These are phyloP conservation scores for Elsinoe fawcettii DNA, from an alignment of 2,329 filamentous ascomycete genomes.

Conservation along the genomic window DNA sequence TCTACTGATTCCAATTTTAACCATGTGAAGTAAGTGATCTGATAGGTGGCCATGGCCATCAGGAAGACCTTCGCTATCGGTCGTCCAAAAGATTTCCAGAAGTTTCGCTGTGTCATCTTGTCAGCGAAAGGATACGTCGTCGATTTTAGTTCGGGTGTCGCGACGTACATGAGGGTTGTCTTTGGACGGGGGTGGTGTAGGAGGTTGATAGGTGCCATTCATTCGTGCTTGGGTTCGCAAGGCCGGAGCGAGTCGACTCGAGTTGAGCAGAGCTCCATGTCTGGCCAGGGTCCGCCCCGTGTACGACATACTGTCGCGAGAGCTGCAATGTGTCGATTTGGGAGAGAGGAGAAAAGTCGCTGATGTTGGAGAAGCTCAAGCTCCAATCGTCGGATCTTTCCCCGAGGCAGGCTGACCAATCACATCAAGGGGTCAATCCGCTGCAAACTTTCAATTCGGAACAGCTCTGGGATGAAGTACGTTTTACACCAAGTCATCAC, in stretches of 20 bases:
- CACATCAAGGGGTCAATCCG: too few relatives aligned
- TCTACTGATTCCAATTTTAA: slow-evolving; percentile 66
- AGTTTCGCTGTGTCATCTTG: slow-evolving; percentile 46
- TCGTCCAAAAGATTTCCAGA: slow-evolving; percentile 67
- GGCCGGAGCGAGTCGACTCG: neutral
- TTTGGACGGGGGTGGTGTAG: slow-evolving; percentile 10
- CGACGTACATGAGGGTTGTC: slow-evolving; percentile 10
- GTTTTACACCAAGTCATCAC: too few relatives aligned
- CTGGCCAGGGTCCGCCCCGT: neutral
- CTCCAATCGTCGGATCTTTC: neutral
- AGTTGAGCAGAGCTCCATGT: neutral
- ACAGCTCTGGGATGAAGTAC: too few relatives aligned
- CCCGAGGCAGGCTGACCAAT: neutral
- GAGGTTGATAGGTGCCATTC: slow-evolving; percentile 14
- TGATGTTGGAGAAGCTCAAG: slow-evolving; percentile 2
- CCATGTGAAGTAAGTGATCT: slow-evolving; percentile 69
- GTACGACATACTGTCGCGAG: neutral
- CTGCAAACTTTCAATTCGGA: too few relatives aligned
- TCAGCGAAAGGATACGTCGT: neutral
- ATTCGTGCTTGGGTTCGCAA: neutral
- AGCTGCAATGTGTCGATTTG: neutral
- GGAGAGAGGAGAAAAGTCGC: neutral
- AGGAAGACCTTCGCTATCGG: slow-evolving; percentile 68
- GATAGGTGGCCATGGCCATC: slow-evolving; percentile 69
- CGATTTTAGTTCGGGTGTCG: neutral